Base-by-base conservation (phyloP, 2,329 filamentous ascomycete species). In the Aspergillus sp. region DNA sequence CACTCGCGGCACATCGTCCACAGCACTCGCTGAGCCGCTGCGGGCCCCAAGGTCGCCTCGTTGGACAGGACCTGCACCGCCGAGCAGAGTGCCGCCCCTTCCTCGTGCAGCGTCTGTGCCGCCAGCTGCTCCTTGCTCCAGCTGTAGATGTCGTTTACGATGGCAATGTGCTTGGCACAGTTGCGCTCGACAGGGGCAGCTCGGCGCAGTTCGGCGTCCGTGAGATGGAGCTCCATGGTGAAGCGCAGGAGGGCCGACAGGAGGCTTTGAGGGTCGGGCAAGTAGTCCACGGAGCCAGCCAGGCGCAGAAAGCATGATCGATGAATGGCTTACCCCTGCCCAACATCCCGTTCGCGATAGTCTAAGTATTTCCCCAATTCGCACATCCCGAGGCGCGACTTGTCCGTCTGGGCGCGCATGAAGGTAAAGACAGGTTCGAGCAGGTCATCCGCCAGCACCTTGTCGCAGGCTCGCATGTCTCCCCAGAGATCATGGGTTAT, bases 401-500 rank as follows among this genome's bases (percentile, higher is more conserved):
- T 57, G 24, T 77, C 75, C 1, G 74, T 76, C 65, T 80, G 77
- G 0, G 78, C 74, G 1, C 73, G 60, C 75, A 80, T 78, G 60
- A 80, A 80, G 1, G 62, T 59, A 52, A 80, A 77, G 2, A 66
- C 64, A 0, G 72, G 75, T 63, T 78, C 77, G 0, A 77, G 65
- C 1, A 80, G 64, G 0, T 73, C 67, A 54, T 80, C 67, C 1
- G 78, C 77, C 6, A 79, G 67, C 5, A 66, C 60, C 1, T 46
- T 52, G 60, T 80, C 77, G 42, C 65, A 60, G 1, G 62, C 65
- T 6, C 77, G 69, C 75, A 80, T 80, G 32, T 63, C 65, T 52
- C 76, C 69, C 76, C 76, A 81, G 0, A 79, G 31, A 49, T 79
- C 76, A 36, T 77, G 75, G 9, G 69, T 72, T 11, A 80, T 80